Evolutionary conservation across 768 basidiomycete species (phyloP), one percentile per base, ranked within the genome.

Genomic region (Lentinula guzmanii): DNA sequence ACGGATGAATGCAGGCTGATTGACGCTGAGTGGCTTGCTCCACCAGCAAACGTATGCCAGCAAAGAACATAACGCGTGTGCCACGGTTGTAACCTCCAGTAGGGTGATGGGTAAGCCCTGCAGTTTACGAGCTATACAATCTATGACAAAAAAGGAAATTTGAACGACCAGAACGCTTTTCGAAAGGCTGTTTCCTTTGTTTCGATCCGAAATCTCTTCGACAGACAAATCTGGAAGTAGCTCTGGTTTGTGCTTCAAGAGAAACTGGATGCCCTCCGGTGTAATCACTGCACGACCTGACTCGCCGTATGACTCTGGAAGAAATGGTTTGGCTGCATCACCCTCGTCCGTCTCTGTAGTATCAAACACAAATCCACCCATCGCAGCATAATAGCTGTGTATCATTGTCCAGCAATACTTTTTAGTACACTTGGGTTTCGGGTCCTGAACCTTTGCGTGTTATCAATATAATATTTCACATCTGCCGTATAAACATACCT

Each of bases 1-100:
- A 7, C 42, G 41, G 58, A 60, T 60, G 6, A 60, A 41, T 18
- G 54, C 37, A 18, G 67, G 67, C 43, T 48, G 45, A 5, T 31
- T 24, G 4, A 71, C 60, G 46, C 66, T 58, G 16, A 64, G 54
- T 5, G 70, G 70, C 62, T 71, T 71, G 33, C 52, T 51, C 68
- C 65, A 68, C 69, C 69, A 71, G 2, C 66, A 34, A 4, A 33
- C n/a, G 34, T 66, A 70, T 9, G 48, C 66, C 4, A 68, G n/a
- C 8, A 66, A 45, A 13, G 59, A 66, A 31, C 66, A 59, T 21
- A 62, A n/a, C 11, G 57, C 65, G 37, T 65, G 59, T 1, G 66
- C 65, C 5, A 68, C 11, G 2, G 70, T 71, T 5, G 58, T 41
- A 11, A 67, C 41, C 60, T 71, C 65, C 21, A 71, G 65, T 37